Evolutionary conservation across 441 rosid genomes (phyloP).

Genomic region (Gossypium lobatum): DNA sequence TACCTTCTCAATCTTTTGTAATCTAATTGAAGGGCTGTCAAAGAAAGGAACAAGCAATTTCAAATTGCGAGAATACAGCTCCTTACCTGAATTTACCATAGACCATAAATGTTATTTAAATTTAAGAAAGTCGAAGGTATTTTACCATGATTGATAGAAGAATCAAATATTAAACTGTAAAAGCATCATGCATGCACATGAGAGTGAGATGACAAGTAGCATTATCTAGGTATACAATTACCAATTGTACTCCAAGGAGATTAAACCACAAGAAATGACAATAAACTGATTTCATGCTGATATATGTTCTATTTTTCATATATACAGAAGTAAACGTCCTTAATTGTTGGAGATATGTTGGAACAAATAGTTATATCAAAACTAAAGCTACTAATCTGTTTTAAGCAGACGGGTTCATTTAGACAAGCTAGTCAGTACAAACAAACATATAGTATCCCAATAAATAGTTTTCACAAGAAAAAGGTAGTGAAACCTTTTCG

Average conservation of each 20-base stretch:
- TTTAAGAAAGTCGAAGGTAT: not conserved
- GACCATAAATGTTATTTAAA: conserved; percentile 13
- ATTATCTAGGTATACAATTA: not conserved
- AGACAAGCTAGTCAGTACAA: too few species aligned
- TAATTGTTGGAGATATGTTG: too few species aligned
- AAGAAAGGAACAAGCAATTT: conserved; percentile 80
- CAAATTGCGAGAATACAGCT: conserved; percentile 68
- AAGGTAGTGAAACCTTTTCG: too few species aligned
- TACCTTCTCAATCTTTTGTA: conserved; percentile 66
- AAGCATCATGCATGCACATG: not conserved
- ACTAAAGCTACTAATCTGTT: too few species aligned
- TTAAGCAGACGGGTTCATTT: too few species aligned
- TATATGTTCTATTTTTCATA: not conserved
- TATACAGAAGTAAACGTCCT: too few species aligned
- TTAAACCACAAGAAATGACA: not conserved
- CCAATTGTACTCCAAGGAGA: not conserved
- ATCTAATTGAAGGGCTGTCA: conserved; percentile 57
- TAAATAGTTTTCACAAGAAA: too few species aligned
- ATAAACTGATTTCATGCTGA: not conserved
- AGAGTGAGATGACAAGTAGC: not conserved
- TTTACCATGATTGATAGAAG: not conserved
- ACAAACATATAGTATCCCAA: too few species aligned
- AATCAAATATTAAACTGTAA: not conserved
- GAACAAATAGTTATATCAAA: too few species aligned
- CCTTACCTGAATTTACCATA: conserved; percentile 44